phyloP scores from a whole-genome alignment of 805 yeast genomes.

The Wickerhamiella occidentalis region DNA sequence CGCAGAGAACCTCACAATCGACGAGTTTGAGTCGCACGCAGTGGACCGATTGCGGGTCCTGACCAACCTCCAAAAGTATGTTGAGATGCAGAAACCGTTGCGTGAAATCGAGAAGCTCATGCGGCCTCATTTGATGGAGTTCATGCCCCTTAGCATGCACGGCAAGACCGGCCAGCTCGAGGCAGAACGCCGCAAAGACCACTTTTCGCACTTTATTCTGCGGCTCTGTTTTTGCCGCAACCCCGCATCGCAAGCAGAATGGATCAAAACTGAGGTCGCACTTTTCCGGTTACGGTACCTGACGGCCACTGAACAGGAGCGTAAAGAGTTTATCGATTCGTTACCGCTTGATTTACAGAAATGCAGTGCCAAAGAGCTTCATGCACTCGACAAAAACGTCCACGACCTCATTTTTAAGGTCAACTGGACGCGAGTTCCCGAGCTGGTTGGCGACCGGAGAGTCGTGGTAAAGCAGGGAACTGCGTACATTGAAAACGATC shows the following conservation, averaged over 20 bases:
- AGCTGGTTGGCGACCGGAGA: slow-evolving; percentile 58
- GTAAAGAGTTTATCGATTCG: slow-evolving; percentile 51
- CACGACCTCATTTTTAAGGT: slow-evolving; percentile 66
- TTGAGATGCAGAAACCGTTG: slow-evolving; percentile 35
- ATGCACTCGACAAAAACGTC: slow-evolving; percentile 32
- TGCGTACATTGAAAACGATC: slow-evolving; percentile 75
- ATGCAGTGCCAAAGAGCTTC: slow-evolving; percentile 52
- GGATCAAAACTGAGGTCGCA: slow-evolving; percentile 60
- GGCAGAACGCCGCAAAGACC: slow-evolving; percentile 73
- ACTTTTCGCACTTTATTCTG: slow-evolving; percentile 79
- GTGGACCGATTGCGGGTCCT: slow-evolving; percentile 76
- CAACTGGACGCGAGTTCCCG: slow-evolving; percentile 73
- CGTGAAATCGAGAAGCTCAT: slow-evolving; percentile 56
- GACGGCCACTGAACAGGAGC: slow-evolving; percentile 51
- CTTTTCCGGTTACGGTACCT: slow-evolving; percentile 65
- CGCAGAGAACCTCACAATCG: slow-evolving; percentile 71
- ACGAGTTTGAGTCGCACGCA: slow-evolving; percentile 92
- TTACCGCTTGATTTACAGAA: slow-evolving; percentile 62
- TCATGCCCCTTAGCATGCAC: slow-evolving; percentile 46
- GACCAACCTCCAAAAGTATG: slow-evolving; percentile 62
- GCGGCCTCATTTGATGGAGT: slow-evolving; percentile 51
- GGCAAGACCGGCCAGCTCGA: slow-evolving; percentile 22
- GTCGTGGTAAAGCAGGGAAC: slow-evolving; percentile 56
- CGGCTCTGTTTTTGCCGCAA: slow-evolving; percentile 77
- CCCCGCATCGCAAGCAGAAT: slow-evolving; percentile 70